A percentile compares a stretch with the other conserved stretches of the same genome.
These are phyloP conservation scores for Phialemoniopsis sp. DNA, from an alignment of 2,329 filamentous ascomycete species.

Conservation along the genomic window DNA sequence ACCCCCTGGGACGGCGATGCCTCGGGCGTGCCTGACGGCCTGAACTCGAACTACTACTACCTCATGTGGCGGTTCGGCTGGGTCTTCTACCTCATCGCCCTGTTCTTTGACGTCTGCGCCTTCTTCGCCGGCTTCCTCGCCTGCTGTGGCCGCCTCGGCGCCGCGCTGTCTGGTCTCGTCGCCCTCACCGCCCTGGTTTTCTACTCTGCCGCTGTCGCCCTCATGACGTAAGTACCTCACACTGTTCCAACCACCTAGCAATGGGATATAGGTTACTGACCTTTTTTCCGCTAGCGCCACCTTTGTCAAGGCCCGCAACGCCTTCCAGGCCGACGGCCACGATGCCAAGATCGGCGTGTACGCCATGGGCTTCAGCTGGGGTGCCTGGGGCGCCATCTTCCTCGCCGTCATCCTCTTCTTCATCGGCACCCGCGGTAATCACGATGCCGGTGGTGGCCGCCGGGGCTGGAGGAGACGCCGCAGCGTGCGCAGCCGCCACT, in stretches of 20 bases:
- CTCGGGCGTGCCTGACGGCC: conserved; percentile 32
- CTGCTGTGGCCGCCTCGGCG: conserved; percentile 66
- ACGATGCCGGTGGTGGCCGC: conserved; percentile 23
- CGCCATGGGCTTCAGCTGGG: conserved; percentile 77
- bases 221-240: conserved; percentile 68
- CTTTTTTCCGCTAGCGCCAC: conserved; percentile 34
- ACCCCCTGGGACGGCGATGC: conserved; percentile 54
- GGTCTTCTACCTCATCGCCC: conserved; percentile 80
- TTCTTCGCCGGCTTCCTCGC: conserved; percentile 67
- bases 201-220: conserved; percentile 58
- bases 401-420: conserved; percentile 66
- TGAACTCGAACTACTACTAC: conserved; percentile 64
- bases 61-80: conserved; percentile 90
- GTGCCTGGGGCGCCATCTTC: conserved; percentile 61
- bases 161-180: conserved; percentile 59
- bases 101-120: conserved; percentile 70
- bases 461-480: conserved; percentile 40
- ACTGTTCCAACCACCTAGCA: too few species aligned
- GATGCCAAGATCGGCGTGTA: conserved; percentile 59
- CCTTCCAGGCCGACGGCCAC: conserved; percentile 53
- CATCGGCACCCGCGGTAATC: conserved; percentile 50
- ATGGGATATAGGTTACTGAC: too few species aligned
- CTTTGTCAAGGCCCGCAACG: conserved; percentile 67
- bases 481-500: conserved; percentile 47
- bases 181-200: conserved; percentile 62